Evolutionary conservation across 2,329 filamentous ascomycete species (phyloP).

Genomic region (Phialemoniopsis sp.): DNA sequence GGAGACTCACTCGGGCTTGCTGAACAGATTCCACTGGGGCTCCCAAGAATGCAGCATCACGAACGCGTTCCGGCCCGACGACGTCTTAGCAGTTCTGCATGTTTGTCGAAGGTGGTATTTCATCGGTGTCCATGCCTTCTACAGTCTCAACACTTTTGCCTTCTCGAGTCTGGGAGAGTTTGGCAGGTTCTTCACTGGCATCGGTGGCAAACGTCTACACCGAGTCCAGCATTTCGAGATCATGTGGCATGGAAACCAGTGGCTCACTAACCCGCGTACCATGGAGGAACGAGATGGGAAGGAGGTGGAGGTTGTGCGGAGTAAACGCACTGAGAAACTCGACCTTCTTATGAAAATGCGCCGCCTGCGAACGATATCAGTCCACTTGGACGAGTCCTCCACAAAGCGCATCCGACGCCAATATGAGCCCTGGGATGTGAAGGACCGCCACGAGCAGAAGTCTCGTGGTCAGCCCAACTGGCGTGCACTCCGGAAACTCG

Average conservation of each 20-base stretch:
- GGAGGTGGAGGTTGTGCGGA: too few species aligned
- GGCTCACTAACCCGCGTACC: constrained; percentile 10
- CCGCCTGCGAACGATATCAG: too few species aligned
- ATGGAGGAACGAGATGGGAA: too few species aligned
- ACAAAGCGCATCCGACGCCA: too few species aligned
- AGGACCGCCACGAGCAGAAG: too few species aligned
- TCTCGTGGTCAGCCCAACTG: too few species aligned
- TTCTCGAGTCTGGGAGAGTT: constrained; percentile 51
- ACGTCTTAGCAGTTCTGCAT: constrained; percentile 28
- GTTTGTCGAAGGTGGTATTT: constrained; percentile 36
- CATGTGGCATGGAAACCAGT: constrained; percentile 32
- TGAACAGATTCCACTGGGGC: constrained; percentile 34
- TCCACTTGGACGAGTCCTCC: too few species aligned
- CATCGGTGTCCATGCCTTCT: constrained; percentile 37
- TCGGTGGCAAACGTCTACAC: constrained; percentile 29
- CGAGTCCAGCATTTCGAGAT: constrained; percentile 40
- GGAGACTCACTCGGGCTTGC: constrained; percentile 12
- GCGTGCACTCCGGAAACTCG: too few species aligned
- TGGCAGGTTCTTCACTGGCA: constrained; percentile 39
- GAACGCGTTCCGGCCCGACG: constrained; percentile 24
- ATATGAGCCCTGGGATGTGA: too few species aligned
- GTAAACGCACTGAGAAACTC: too few species aligned
- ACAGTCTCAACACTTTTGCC: constrained; percentile 43
- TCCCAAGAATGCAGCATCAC: constrained; percentile 22
- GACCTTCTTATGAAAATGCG: too few species aligned